phyloP scores from a whole-genome alignment of 441 rosid species.

The Sinapis alba region DNA sequence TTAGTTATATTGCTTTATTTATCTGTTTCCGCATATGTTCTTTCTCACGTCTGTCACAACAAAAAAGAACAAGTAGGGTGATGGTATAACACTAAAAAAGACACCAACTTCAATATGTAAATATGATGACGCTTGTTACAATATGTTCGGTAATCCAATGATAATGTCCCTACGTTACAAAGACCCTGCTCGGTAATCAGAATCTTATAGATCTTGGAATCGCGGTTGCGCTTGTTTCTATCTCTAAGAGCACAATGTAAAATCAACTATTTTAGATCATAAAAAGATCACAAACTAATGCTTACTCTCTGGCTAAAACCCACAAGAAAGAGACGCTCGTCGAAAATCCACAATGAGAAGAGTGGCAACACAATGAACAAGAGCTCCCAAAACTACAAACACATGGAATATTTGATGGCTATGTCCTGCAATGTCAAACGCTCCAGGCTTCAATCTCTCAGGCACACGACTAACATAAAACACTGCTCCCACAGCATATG shows the following conservation, averaged over 20 bases:
- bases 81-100: neutral
- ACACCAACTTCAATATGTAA: neutral
- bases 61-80: neutral
- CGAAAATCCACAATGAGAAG: constrained; percentile 71
- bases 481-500: constrained; percentile 63
- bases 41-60: no score
- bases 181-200: neutral
- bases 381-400: constrained; percentile 78
- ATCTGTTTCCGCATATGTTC: no score
- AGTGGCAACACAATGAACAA: constrained; percentile 75
- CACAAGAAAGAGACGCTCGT: constrained; percentile 51
- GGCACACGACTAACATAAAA: constrained; percentile 76
- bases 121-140: neutral
- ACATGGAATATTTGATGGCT: constrained; percentile 92
- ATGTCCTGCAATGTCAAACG: constrained; percentile 86
- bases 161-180: neutral
- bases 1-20: no score
- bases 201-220: neutral
- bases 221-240: neutral
- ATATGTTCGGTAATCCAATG: neutral
- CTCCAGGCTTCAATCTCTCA: constrained; percentile 91
- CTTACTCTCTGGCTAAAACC: neutral
- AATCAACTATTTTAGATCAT: neutral
- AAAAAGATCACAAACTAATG: neutral
- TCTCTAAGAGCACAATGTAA: neutral